phyloP scores from a whole-genome alignment of 495 filamentous ascomycete species.

The Cairneyella variabilis region DNA sequence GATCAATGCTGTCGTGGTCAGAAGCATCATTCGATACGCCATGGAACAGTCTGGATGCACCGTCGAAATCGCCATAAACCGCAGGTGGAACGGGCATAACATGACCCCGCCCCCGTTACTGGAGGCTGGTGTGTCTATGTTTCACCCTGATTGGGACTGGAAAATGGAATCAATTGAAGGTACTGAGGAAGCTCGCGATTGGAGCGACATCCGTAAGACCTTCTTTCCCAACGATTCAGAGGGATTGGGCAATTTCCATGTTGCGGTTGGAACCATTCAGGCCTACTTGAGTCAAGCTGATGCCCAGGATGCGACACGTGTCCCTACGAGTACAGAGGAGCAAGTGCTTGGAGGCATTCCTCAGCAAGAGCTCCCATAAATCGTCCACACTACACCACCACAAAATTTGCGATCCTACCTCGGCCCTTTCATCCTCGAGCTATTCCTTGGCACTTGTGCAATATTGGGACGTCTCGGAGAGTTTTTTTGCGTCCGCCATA shows the following conservation, averaged over 20 bases:
- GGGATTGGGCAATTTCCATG: constrained; percentile 28
- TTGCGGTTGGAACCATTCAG: constrained; percentile 26
- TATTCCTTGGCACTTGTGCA: not conserved
- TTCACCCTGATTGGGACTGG: constrained; percentile 43
- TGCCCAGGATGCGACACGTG: too few relatives aligned
- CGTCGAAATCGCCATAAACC: constrained; percentile 54
- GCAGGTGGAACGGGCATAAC: constrained; percentile 37
- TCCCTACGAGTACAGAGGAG: too few relatives aligned
- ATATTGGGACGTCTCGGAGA: not conserved
- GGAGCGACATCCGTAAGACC: constrained; percentile 36
- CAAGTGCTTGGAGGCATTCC: too few relatives aligned
- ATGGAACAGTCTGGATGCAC: constrained; percentile 46
- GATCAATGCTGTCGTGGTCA: constrained; percentile 39
- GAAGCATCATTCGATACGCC: constrained; percentile 44
- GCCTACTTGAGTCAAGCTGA: constrained; percentile 13
- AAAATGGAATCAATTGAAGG: constrained; percentile 26
- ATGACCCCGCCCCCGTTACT: constrained; percentile 12
- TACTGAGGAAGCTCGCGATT: constrained; percentile 28
- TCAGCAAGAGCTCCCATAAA: too few relatives aligned
- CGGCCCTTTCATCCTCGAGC: too few relatives aligned
- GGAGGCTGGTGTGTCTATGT: constrained; percentile 46
- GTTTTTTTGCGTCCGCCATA: not conserved
- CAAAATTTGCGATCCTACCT: too few relatives aligned
- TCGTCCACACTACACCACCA: too few relatives aligned
- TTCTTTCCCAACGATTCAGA: constrained; percentile 37